These are phyloP conservation scores for Leishmania tarentolae DNA, from an alignment of 208 protist genomes.

Conservation along the genomic window DNA sequence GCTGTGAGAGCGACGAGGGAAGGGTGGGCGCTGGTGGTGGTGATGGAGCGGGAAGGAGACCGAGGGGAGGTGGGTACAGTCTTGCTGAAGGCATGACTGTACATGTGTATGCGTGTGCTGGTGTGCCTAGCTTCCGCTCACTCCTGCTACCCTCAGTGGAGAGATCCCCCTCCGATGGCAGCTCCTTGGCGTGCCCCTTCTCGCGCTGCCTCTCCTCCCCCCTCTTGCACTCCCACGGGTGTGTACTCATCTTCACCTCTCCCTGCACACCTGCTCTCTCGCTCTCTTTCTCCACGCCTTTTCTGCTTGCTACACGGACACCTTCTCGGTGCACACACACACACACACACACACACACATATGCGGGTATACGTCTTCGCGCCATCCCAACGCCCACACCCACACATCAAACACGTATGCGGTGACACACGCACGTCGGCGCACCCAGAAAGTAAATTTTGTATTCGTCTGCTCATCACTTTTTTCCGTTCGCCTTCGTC, in stretches of 20 bases:
- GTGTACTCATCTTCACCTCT: not conserved
- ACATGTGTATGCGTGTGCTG: not conserved
- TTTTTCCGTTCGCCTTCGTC: conserved; percentile 5
- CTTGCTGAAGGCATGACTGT: not conserved
- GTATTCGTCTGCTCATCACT: conserved; percentile 2
- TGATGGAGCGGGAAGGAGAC: too few species aligned
- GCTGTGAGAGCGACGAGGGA: not conserved
- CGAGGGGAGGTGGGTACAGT: not conserved
- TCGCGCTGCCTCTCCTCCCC: not conserved
- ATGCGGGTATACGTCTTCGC: not conserved
- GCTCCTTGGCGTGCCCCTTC: not conserved
- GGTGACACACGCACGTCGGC: not conserved
- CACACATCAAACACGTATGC: not conserved
- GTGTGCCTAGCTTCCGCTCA: not conserved
- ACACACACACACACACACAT: not conserved
- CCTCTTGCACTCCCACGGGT: not conserved
- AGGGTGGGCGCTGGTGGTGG: too few species aligned
- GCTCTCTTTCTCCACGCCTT: not conserved
- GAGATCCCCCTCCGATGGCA: not conserved
- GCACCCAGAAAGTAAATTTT: not conserved
- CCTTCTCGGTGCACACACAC: not conserved
- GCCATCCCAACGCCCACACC: not conserved
- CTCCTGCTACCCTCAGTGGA: not conserved
- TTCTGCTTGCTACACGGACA: too few species aligned
- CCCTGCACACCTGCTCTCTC: not conserved